These are phyloP conservation scores for Ustilago trichophora DNA, from an alignment of 1,284 basidiomycete species.

Conservation along the genomic window DNA sequence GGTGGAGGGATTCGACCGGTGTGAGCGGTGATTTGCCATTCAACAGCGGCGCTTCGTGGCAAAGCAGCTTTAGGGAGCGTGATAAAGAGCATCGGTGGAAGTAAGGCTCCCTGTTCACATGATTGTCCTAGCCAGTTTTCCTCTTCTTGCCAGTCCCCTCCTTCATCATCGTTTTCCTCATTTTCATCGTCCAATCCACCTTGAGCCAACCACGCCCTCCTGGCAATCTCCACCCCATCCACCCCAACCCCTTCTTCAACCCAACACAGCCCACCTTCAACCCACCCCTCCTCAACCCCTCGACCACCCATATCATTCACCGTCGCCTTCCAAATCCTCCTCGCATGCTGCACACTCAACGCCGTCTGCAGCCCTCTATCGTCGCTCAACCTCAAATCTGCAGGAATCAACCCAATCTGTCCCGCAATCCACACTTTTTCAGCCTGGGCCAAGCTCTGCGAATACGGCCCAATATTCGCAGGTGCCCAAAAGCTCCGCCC, in stretches of 20 bases:
- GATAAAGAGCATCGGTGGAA: slow-evolving; percentile 52
- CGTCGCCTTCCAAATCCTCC: slow-evolving; percentile 72
- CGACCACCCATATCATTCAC: slow-evolving; percentile 45
- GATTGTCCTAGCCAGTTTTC: slow-evolving; percentile 20
- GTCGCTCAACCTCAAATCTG: slow-evolving; percentile 75
- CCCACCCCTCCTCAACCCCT: slow-evolving; percentile 26
- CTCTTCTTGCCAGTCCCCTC: slow-evolving; percentile 18
- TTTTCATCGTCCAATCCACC: no score
- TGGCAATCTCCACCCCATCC: slow-evolving; percentile 8
- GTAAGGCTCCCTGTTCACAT: not conserved
- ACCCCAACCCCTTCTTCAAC: slow-evolving; percentile 32
- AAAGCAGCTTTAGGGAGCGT: slow-evolving; percentile 31
- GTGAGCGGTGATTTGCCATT: slow-evolving; percentile 63
- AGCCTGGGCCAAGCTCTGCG: slow-evolving; percentile 84
- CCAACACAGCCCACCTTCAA: slow-evolving; percentile 66
- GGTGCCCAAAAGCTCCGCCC: slow-evolving; percentile 97
- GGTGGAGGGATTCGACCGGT: slow-evolving; percentile 42
- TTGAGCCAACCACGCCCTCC: slow-evolving; percentile 17
- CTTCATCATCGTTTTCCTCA: not conserved
- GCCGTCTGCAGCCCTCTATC: slow-evolving; percentile 74
- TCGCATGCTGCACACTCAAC: slow-evolving; percentile 82
- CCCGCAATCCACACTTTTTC: slow-evolving; percentile 86
- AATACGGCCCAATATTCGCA: slow-evolving; percentile 98
- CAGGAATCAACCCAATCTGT: slow-evolving; percentile 89
- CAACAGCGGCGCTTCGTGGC: slow-evolving; percentile 51